Evolutionary conservation across 106 monocot genomes (phyloP).

Genomic region (Triglochin maritima): DNA sequence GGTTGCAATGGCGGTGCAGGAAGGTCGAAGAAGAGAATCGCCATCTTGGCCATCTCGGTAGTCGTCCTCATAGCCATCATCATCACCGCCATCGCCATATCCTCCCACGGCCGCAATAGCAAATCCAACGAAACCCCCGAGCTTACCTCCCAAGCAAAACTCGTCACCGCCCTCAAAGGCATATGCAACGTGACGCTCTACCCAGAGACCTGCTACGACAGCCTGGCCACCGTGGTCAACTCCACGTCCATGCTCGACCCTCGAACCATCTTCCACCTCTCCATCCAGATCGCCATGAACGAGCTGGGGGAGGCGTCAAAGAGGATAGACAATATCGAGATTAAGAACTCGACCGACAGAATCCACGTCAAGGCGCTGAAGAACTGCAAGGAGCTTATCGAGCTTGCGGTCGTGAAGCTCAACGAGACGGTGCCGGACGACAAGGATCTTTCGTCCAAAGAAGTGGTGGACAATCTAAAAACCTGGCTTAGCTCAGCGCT

Average conservation of each 20-base stretch:
- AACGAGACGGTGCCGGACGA: conserved; percentile 5
- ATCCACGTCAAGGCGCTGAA: conserved; percentile 3
- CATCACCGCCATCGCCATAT: background rate
- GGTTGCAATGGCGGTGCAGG: background rate
- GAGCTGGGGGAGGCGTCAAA: conserved; percentile 6
- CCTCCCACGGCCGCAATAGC: background rate
- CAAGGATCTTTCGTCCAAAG: conserved; percentile 3
- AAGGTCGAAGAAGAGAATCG: conserved; percentile 1
- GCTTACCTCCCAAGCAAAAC: background rate
- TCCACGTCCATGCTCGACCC: conserved; percentile 3
- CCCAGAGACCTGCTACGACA: conserved; percentile 5
- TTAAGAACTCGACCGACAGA: background rate
- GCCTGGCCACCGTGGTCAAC: conserved; percentile 3
- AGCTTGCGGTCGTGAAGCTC: conserved; percentile 8
- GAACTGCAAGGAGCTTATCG: conserved; percentile 13
- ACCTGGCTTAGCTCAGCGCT: conserved; percentile 27
- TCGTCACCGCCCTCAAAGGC: conserved; percentile 3
- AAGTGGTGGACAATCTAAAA: conserved; percentile 23
- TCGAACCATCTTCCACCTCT: conserved; percentile 8
- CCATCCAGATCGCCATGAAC: conserved; percentile 10
- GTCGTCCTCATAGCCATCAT: conserved; percentile 5
- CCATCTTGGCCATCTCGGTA: conserved; percentile 5
- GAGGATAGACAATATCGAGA: background rate
- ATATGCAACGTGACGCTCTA: conserved; percentile 11
- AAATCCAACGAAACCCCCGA: background rate